Evolutionary conservation across 2,329 filamentous ascomycete species (phyloP).

Genomic region (Epichloe gansuensis): DNA sequence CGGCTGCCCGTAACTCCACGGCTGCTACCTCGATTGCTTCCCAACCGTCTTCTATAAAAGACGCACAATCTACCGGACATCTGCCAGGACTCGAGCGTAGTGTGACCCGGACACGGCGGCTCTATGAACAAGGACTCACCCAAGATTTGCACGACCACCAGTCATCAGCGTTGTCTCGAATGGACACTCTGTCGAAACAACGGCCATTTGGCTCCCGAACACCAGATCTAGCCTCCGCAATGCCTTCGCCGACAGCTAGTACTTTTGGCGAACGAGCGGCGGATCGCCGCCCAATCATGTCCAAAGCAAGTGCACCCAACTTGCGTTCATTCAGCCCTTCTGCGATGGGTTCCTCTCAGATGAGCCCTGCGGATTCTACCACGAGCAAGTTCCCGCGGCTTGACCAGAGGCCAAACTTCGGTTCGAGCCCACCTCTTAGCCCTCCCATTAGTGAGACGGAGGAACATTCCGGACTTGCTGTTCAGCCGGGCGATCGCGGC

Average conservation of each 20-base stretch:
- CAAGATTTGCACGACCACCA: constrained; percentile 75
- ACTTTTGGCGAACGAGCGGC: constrained; percentile 34
- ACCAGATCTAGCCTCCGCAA: constrained; percentile 32
- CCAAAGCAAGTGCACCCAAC: constrained; percentile 56
- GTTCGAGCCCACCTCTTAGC: constrained; percentile 28
- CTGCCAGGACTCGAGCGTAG: constrained; percentile 46
- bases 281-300: constrained; percentile 32
- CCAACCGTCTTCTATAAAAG: constrained; percentile 45
- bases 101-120: constrained; percentile 56
- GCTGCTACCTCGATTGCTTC: constrained; percentile 70
- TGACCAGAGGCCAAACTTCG: constrained; percentile 21
- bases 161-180: constrained; percentile 59
- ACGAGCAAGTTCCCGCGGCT: constrained; percentile 24
- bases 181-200: constrained; percentile 66
- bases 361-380: constrained; percentile 23
- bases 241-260: constrained; percentile 33
- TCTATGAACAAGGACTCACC: constrained; percentile 75
- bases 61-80: constrained; percentile 28
- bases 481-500: constrained; percentile 65
- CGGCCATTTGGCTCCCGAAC: constrained; percentile 38
- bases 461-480: constrained; percentile 50
- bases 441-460: constrained; percentile 58
- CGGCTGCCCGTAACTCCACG: constrained; percentile 64
- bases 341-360: constrained; percentile 25
- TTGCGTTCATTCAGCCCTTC: constrained; percentile 46